These are phyloP conservation scores for Encephalitozoon hellem DNA, from an alignment of 371 early-diverging fungal species.

Conservation along the genomic window DNA sequence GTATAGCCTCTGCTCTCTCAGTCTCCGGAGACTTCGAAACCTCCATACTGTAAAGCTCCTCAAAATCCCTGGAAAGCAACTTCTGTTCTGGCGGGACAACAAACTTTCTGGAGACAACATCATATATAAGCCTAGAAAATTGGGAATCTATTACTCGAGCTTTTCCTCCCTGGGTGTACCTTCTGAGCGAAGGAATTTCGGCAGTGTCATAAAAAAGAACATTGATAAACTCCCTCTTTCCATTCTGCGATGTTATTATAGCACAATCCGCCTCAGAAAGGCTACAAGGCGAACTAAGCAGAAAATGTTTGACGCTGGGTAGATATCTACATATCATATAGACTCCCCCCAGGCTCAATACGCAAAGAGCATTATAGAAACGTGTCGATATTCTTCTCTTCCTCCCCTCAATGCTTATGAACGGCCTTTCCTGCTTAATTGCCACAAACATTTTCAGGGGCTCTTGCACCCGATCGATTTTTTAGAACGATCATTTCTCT, in stretches of 20 bases:
- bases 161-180: constrained; percentile 1
- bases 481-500: background rate
- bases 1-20: constrained; percentile 28
- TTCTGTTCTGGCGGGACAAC: background rate
- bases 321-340: constrained; percentile 41
- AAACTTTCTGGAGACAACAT: constrained; percentile 8
- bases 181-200: background rate
- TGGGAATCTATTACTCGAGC: constrained; percentile 7
- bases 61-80: background rate
- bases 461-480: background rate
- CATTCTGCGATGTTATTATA: constrained; percentile 18
- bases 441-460: constrained; percentile 6
- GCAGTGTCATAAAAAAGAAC: background rate
- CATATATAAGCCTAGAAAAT: constrained; percentile 25
- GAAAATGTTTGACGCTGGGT: constrained; percentile 16
- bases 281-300: constrained; percentile 15
- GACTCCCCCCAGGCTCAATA: constrained; percentile 43
- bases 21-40: background rate
- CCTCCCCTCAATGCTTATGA: constrained; percentile 25
- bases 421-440: constrained; percentile 12
- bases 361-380: constrained; percentile 42
- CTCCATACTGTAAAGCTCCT: background rate
- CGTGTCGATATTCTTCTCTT: constrained; percentile 5
- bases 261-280: constrained; percentile 32
- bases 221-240: constrained; percentile 18